These are phyloP conservation scores for Lactarius vividus DNA, from an alignment of 768 basidiomycete genomes.

Conservation along the genomic window DNA sequence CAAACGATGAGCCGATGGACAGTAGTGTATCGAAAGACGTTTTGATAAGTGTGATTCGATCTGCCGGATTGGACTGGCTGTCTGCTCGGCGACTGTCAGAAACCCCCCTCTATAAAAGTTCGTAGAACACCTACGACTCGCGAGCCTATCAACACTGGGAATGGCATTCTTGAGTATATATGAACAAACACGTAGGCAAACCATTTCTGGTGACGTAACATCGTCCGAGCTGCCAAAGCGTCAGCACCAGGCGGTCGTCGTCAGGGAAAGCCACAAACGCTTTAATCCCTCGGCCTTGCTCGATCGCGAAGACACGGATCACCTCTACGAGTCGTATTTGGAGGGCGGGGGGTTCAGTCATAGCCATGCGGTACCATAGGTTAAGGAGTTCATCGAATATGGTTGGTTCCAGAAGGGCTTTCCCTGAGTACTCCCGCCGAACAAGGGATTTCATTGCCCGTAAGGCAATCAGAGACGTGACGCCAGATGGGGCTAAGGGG, in stretches of 20 bases:
- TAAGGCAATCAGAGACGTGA: slow-evolving; percentile 54
- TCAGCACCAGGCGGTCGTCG: slow-evolving; percentile 12
- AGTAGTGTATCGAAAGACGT: slow-evolving; percentile 61
- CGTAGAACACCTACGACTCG: slow-evolving; percentile 44
- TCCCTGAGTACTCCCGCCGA: slow-evolving; percentile 74
- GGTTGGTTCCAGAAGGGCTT: slow-evolving; percentile 72
- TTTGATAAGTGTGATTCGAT: slow-evolving; percentile 63
- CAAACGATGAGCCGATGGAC: slow-evolving; percentile 55
- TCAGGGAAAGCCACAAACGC: slow-evolving; percentile 11
- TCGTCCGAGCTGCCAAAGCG: slow-evolving; percentile 3
- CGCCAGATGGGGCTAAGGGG: slow-evolving; percentile 41
- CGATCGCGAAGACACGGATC: slow-evolving; percentile 48
- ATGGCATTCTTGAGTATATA: slow-evolving; percentile 74
- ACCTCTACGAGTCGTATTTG: slow-evolving; percentile 73
- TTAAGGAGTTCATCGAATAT: slow-evolving; percentile 90
- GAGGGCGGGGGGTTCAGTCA: slow-evolving; percentile 75
- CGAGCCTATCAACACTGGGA: slow-evolving; percentile 49
- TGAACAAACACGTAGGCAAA: slow-evolving; percentile 81
- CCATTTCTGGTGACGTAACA: slow-evolving; percentile 35
- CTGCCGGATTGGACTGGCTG: slow-evolving; percentile 43
- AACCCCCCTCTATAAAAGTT: background rate
- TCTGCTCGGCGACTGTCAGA: slow-evolving; percentile 36
- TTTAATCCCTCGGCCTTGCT: slow-evolving; percentile 27
- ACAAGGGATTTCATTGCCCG: slow-evolving; percentile 81
- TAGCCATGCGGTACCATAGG: slow-evolving; percentile 83